Base-by-base conservation (phyloP, 2,329 filamentous ascomycete genomes). In the Colletotrichum sp. region DNA sequence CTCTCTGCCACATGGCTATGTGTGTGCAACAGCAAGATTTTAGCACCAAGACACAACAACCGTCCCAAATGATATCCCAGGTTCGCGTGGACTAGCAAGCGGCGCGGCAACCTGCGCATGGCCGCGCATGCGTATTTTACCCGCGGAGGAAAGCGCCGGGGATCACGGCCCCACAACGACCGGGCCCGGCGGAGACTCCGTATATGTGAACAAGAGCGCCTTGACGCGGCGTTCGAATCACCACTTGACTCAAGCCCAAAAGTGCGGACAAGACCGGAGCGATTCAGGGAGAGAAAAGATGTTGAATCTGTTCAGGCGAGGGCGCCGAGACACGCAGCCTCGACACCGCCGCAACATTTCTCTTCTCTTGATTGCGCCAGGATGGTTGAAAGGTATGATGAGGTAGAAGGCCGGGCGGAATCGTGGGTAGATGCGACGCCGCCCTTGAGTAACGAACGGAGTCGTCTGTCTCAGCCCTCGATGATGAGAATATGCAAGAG, bases 401-500 rank as follows among this genome's bases (percentile, higher is more conserved):
- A 44, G 44, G 36, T 39, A 22, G 65, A 8, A 25, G 15, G 9
- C 5, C 36, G 39, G 59, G 44, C 28, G 44, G 19, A 6, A 30
- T 64, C 52, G 63, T 59, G 44, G 0, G 44, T 52, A 52, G n/a
- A 0, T 13, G 0, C 4, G 69, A 52, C n/a, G 48, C 34, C 59
- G 36, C 57, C 57, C 70, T 36, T 59, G n/a, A 19, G 63, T 28
- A 27, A 32, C 15, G 34, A n/a, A 13, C 34, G 8, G 34, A 32
- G 59, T 73, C 70, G 8, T 16, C 13, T 65, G 70, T 73, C 73
- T 75, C 69, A 75, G 19, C 64, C 64, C 25, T 75, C 73, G 27
- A 75, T 36, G 44, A 73, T 65, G 32, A 71, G 39, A 16, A 75
- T 67, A 44, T 75, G 73, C 15, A 75, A 9, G 28, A 75, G 65